Evolutionary conservation across 2,329 filamentous ascomycete genomes (phyloP).

Genomic region (Pseudopithomyces maydicus): DNA sequence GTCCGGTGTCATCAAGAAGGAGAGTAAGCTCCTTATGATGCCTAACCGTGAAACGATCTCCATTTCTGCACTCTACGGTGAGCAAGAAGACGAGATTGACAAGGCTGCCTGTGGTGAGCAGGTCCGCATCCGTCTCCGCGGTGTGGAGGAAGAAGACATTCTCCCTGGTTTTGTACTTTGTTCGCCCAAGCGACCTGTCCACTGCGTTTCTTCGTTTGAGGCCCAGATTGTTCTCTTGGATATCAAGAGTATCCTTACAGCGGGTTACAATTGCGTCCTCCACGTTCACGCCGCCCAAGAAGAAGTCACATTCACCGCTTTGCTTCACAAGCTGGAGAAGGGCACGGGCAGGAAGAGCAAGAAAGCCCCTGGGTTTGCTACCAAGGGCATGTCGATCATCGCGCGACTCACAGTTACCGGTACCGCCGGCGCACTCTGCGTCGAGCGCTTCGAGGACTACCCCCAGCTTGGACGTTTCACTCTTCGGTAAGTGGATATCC

Average conservation of each 20-base stretch:
- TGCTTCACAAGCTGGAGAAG: constrained; percentile 95
- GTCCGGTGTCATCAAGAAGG: constrained; percentile 91
- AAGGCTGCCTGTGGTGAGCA: constrained; percentile 91
- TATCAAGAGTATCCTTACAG: constrained; percentile 88
- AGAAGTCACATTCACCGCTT: constrained; percentile 87
- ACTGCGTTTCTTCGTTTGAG: constrained; percentile 88
- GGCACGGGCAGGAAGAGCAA: constrained; percentile 94
- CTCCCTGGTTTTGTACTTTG: constrained; percentile 94
- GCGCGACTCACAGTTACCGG: constrained; percentile 87
- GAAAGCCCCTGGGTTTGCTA: constrained; percentile 88
- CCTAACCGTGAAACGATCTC: constrained; percentile 84
- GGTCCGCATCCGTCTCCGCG: constrained; percentile 87
- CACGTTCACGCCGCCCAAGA: constrained; percentile 98
- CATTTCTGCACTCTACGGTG: constrained; percentile 86
- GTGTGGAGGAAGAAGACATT: constrained; percentile 97
- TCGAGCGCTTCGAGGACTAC: constrained; percentile 95
- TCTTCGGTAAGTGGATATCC: constrained; percentile 24
- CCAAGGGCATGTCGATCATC: constrained; percentile 82
- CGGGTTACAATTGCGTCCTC: constrained; percentile 96
- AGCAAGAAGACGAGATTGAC: constrained; percentile 89
- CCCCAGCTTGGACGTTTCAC: constrained; percentile 63
- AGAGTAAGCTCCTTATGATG: constrained; percentile 88
- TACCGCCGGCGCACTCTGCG: constrained; percentile 83
- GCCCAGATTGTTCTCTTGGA: constrained; percentile 96
- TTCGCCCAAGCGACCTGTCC: constrained; percentile 89